Base-by-base conservation (phyloP, 2,329 filamentous ascomycete species). In the Cladophialophora yegresii region DNA sequence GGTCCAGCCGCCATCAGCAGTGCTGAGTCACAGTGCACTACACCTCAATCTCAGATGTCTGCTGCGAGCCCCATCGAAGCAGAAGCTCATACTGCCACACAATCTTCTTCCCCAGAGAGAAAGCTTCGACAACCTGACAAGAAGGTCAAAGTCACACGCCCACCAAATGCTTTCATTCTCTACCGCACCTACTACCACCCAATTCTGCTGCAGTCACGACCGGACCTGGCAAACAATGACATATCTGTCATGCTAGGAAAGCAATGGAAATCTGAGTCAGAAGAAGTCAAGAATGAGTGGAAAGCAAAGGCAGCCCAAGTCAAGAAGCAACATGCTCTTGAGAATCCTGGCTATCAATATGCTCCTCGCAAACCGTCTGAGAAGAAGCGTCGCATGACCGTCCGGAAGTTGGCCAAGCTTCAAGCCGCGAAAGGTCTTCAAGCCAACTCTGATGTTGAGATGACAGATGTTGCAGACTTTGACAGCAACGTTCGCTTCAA, bases 161-260 rank as follows among this genome's bases (percentile, higher is more conserved):
- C 79, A 20, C 75, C 77, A 16, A 81, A 81, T 71, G 76, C 77
- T 4, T 81, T 80, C 71, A 80, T 81, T 61, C 72, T 81, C 26
- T 82, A 80, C 68, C 76, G 79, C 28, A 73, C 78, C 67, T 72
- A 78, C 51, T 73, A 78, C 58, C 76, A 79, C 63, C 71, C 75
- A 1, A 65, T 67, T 13, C 66, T 78, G 53, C 78, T 77, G 60
- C 75, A 72, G n/a, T 62, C 70, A 40, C 73, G 78, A 62, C 78
- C 78, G n/a, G 72, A 72, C 12, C 67, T 79, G 32, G 75, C 78
- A 59, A 81, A 81, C 71, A 81, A 80, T 62, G 72, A 78, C 26
- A 80, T 81, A 50, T 81, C 78, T 1, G 70, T 77, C 28, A 75
- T 80, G 50, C 74, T 81, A 53, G 79, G 78, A 32, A 73, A 75